A percentile compares a stretch with the other conserved stretches of the same genome.
Evolutionary conservation across 2,329 filamentous ascomycete genomes (phyloP).

Genomic region (Talaromyces sp.): DNA sequence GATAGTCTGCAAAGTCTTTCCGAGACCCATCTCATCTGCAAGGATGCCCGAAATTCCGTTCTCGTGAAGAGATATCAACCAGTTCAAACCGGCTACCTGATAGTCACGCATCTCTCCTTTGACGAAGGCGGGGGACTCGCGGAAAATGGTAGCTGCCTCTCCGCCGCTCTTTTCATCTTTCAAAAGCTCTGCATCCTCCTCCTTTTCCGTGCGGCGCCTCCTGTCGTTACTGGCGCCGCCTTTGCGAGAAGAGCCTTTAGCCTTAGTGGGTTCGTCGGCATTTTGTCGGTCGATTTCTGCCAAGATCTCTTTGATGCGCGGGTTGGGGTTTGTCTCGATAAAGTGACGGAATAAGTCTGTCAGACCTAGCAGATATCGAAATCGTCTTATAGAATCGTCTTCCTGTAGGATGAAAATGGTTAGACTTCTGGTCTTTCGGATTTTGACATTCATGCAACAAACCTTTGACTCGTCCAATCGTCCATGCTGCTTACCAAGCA

Average conservation of each 20-base stretch:
- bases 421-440: neutral
- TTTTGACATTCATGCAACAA: slow-evolving; percentile 25
- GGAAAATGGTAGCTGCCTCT: slow-evolving; percentile 82
- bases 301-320: slow-evolving; percentile 90
- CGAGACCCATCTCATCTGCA: slow-evolving; percentile 97
- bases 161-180: slow-evolving; percentile 86
- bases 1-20: slow-evolving; percentile 96
- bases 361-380: slow-evolving; percentile 88
- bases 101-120: slow-evolving; percentile 92
- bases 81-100: slow-evolving; percentile 91
- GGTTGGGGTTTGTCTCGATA: slow-evolving; percentile 95
- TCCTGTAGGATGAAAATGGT: slow-evolving; percentile 54
- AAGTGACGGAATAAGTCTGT: slow-evolving; percentile 98
- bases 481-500: slow-evolving; percentile 93
- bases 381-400: slow-evolving; percentile 90
- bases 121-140: slow-evolving; percentile 88
- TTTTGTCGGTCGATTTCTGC: slow-evolving; percentile 92
- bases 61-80: slow-evolving; percentile 95
- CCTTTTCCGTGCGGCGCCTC: slow-evolving; percentile 86
- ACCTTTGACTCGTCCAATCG: slow-evolving; percentile 89
- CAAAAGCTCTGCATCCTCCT: slow-evolving; percentile 87
- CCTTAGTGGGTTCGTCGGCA: slow-evolving; percentile 63
- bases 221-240: slow-evolving; percentile 77
- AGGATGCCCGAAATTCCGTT: slow-evolving; percentile 98
- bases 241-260: slow-evolving; percentile 71